Evolutionary conservation across 306 rosid species (phyloP).

Genomic region (Lotus japonicus): DNA sequence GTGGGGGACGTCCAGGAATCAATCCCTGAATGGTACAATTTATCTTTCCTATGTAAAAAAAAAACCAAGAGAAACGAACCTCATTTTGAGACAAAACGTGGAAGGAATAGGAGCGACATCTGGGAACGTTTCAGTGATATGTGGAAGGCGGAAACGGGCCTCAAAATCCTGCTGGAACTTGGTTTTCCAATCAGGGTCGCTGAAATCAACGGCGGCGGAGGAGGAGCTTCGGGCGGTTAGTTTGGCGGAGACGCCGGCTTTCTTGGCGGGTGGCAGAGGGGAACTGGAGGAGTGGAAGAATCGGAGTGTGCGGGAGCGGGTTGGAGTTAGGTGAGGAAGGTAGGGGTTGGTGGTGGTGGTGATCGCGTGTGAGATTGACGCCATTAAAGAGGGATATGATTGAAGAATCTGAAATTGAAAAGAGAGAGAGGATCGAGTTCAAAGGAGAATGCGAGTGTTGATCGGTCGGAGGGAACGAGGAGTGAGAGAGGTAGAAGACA

Average conservation of each 20-base stretch:
- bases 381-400: slow-evolving; percentile 39
- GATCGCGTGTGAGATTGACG: slow-evolving; percentile 50
- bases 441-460: background rate
- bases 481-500: background rate
- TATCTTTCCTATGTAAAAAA: no score
- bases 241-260: slow-evolving; percentile 24
- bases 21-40: no score
- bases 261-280: background rate
- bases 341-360: slow-evolving; percentile 29
- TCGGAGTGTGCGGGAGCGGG: slow-evolving; percentile 19
- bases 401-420: background rate
- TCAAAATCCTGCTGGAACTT: slow-evolving; percentile 73
- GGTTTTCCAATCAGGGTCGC: slow-evolving; percentile 79
- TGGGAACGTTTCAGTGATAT: slow-evolving; percentile 57
- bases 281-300: background rate
- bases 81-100: slow-evolving; percentile 93
- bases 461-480: slow-evolving; percentile 28
- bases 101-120: slow-evolving; percentile 76
- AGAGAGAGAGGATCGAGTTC: background rate
- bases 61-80: slow-evolving; percentile 41
- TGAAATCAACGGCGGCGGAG: slow-evolving; percentile 43
- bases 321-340: slow-evolving; percentile 19
- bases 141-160: slow-evolving; percentile 75
- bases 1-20: no score
- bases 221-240: slow-evolving; percentile 6